Evolutionary conservation across 73 alveolate species (phyloP), one percentile per base, ranked within the genome.

Genomic region (Durusdinium trenchii): DNA sequence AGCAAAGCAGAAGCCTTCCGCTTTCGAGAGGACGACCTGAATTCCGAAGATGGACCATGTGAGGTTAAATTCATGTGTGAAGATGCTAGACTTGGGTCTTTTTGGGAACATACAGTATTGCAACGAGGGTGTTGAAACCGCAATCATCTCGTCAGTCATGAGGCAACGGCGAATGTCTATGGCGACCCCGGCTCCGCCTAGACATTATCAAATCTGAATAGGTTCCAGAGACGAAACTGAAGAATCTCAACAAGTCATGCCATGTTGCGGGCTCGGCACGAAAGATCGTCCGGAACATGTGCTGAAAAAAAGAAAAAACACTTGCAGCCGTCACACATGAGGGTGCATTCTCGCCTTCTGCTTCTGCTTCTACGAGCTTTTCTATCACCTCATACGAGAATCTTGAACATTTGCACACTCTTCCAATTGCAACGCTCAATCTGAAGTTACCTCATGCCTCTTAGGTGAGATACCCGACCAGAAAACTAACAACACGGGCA

Each of bases 161-260:
- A 73, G 84, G 9, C 84, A 30, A 30, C 23, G 10, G 45, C 86
- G 86, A 76, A 76, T 76, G 86, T 76, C 86, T 23, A 45, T 76
- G 86, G 40, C 61, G 40, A 20, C 86, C 86, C 10, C 60, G 86
- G 45, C 86, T 76, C 61, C 86, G 86, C 86, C 86, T 76, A 60
- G 86, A 9, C 12, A 16, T 23, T 16, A 16, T 57, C 23, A 12
- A 12, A 12, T 16, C 23, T 23, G 23, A 57, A 16, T 57, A 12
- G 23, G 23, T 57, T 12, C 32, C 69, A 12, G 69, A 16, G 69
- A 23, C 23, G 32, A 12, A 57, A 57, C 69, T 16, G 12, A 57
- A 16, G 23, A 57, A 57, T 57, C 12, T 57, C 69, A 57, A 12
- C 69, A 23, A 16, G 12, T 23, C 23, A 23, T 57, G n/a, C n/a